phyloP scores from a whole-genome alignment of 2,329 filamentous ascomycete genomes.

The Aspergillus piperis region DNA sequence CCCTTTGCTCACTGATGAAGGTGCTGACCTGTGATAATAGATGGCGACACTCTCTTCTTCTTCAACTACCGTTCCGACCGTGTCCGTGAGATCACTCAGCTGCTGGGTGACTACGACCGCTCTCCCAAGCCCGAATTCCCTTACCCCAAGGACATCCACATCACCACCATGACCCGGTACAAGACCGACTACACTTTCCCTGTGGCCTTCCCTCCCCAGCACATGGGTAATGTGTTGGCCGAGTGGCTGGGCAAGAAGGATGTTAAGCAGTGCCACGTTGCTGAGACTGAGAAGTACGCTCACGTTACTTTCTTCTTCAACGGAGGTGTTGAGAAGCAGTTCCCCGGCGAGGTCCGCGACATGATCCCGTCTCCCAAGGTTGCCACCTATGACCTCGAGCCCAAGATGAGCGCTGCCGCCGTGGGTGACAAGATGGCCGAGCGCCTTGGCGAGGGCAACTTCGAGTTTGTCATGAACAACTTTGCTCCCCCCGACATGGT shows the following conservation, averaged over 20 bases:
- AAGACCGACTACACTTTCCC: constrained; percentile 93
- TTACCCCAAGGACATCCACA: constrained; percentile 81
- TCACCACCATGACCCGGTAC: constrained; percentile 98
- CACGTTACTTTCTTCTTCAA: constrained; percentile 99
- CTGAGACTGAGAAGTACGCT: constrained; percentile 98
- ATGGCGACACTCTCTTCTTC: constrained; percentile 95
- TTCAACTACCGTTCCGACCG: constrained; percentile 99
- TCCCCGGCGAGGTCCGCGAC: constrained; percentile 86
- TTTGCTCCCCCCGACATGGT: constrained; percentile 99
- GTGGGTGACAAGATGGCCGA: constrained; percentile 90
- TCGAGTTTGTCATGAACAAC: constrained; percentile 99
- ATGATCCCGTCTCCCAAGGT: constrained; percentile 95
- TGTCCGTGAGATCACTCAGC: constrained; percentile 91
- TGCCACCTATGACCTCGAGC: constrained; percentile 89
- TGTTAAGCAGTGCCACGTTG: constrained; percentile 91
- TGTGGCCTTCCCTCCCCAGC: constrained; percentile 88
- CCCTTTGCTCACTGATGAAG: neutral
- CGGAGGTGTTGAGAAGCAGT: constrained; percentile 95
- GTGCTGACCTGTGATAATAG: constrained; percentile 48
- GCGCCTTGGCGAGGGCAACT: constrained; percentile 79
- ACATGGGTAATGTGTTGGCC: constrained; percentile 96
- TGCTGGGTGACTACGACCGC: constrained; percentile 88
- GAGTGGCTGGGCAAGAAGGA: constrained; percentile 92
- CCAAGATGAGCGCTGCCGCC: constrained; percentile 90
- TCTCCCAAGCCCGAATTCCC: constrained; percentile 88